Conservation (phyloP, 106 monocot species). For the Narthecium ossifragum region DNA sequence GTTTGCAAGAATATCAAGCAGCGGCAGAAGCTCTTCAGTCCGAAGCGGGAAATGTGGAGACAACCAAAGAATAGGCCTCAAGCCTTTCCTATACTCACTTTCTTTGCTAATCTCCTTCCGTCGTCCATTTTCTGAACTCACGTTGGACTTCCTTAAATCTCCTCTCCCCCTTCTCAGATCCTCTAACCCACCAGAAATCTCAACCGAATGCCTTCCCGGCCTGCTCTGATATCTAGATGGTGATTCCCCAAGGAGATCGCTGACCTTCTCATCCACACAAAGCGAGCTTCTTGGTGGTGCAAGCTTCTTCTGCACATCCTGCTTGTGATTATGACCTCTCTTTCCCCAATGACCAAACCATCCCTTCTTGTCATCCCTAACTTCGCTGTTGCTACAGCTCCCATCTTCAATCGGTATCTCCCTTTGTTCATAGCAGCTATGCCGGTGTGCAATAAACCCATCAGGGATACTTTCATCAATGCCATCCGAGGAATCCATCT, state of each 20-base stretch:
- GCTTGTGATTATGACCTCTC: constrained; percentile 17
- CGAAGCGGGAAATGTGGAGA: constrained; percentile 54
- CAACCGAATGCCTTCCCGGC: constrained; percentile 61
- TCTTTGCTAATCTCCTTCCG: constrained; percentile 36
- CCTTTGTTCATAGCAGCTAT: constrained; percentile 48
- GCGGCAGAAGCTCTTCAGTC: constrained; percentile 65
- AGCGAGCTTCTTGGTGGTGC: constrained; percentile 64
- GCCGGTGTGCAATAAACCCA: constrained; percentile 26
- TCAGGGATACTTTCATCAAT: constrained; percentile 27
- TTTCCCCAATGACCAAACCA: constrained; percentile 89
- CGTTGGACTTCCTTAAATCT: constrained; percentile 21
- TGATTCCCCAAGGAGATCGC: constrained; percentile 64
- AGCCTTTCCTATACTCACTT: constrained; percentile 72
- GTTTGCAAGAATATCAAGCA: constrained; percentile 93
- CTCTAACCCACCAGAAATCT: constrained; percentile 24
- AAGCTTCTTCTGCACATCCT: constrained; percentile 37
- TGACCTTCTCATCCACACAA: constrained; percentile 66
- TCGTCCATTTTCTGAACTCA: constrained; percentile 21
- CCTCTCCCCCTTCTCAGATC: constrained; percentile 30
- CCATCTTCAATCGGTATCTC: constrained; percentile 52
- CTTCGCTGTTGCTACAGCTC: constrained; percentile 23
- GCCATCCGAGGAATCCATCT: constrained; percentile 38
- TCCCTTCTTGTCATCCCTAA: constrained; percentile 53
- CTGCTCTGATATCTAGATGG: constrained; percentile 30
- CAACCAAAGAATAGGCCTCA: constrained; percentile 74